Evolutionary conservation across 2,329 filamentous ascomycete genomes (phyloP), one percentile per base, ranked within the genome.

Genomic region (Aspergillus fumigatiaffinis): DNA sequence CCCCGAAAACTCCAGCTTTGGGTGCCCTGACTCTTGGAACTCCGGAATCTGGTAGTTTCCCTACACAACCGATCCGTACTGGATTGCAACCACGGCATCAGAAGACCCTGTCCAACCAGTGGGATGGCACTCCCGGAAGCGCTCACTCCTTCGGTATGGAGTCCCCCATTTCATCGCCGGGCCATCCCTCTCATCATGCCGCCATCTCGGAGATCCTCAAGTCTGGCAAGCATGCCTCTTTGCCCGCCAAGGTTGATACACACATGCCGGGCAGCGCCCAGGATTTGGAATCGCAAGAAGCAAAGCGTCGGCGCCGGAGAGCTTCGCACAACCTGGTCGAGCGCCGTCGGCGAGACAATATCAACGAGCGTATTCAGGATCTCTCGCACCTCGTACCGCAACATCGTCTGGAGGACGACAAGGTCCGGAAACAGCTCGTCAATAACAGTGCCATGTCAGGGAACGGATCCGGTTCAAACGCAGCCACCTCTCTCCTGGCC

Each of bases 311-410:
- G 73, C 85, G 92, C 59, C 87, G 94, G 58, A 85, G 94, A 42
- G 94, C 97, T 70, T 97, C 93, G 1, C 94, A 99, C 78, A 97
- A 99, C 71, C 82, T 96, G 42, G 94, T 99, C 10, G 94, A 99
- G 78, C 91, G 94, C 56, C 88, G 94, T 52, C 88, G 94, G 60
- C 87, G 94, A 60, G 94, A 97, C 78, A 97, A 97, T 72, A 99
- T 99, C 80, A 99, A 99, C 66, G 94, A 99, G 76, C 87, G 94
- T 47, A 99, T 99, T 61, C 93, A 97, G 70, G 94, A 99, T 70
- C 83, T 99, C 7, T 96, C 93, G 69, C 91, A 92, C 67, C 84
- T 99, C 20, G 93, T 99, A 2, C 94, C 94, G 25, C 83, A 88
- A 59, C 94, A 99, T 74, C 87, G 94, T 59, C 82, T 99, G 2